A percentile compares a stretch with the other conserved stretches of the same genome.
These are phyloP conservation scores for Anthoceros angustus DNA, from an alignment of 225 moss, liverwort and hornwort species.

Conservation along the genomic window DNA sequence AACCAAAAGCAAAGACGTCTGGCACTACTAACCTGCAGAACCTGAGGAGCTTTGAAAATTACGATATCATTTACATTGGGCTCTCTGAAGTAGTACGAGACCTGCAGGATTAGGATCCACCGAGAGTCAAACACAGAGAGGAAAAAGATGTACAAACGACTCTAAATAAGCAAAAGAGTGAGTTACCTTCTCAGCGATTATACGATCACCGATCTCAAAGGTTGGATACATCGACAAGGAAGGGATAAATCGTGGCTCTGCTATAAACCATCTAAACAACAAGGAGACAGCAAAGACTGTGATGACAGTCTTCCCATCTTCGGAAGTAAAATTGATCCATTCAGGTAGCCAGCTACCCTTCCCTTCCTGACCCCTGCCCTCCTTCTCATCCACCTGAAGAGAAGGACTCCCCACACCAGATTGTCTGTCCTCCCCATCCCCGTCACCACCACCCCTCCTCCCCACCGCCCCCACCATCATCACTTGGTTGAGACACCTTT, in stretches of 20 bases:
- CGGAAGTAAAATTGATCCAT: slow-evolving; percentile 70
- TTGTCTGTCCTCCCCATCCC: slow-evolving; percentile 14
- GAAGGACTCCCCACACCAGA: slow-evolving; percentile 16
- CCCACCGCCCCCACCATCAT: not conserved
- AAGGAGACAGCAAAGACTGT: slow-evolving; percentile 80
- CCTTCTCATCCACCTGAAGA: slow-evolving; percentile 19
- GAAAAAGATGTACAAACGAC: not conserved
- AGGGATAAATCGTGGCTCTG: slow-evolving; percentile 92
- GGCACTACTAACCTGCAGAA: slow-evolving; percentile 15
- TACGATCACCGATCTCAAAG: slow-evolving; percentile 89
- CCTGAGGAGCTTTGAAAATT: slow-evolving; percentile 50
- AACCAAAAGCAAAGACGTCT: not conserved
- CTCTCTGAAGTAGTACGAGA: slow-evolving; percentile 54
- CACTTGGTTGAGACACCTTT: not conserved
- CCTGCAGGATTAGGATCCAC: slow-evolving; percentile 15
- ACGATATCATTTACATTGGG: slow-evolving; percentile 50
- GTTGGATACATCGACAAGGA: slow-evolving; percentile 97
- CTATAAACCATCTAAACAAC: slow-evolving; percentile 77
- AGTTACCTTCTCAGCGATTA: slow-evolving; percentile 86
- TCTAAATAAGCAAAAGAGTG: not conserved
- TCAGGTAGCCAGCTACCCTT: slow-evolving; percentile 66
- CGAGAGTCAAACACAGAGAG: not conserved
- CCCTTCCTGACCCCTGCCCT: slow-evolving; percentile 13
- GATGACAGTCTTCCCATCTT: slow-evolving; percentile 86
- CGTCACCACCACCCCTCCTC: slow-evolving; percentile 21